A percentile compares a stretch with the other conserved stretches of the same genome.
These are phyloP conservation scores for Lentinula sp. DNA, from an alignment of 768 basidiomycete species.

Conservation along the genomic window DNA sequence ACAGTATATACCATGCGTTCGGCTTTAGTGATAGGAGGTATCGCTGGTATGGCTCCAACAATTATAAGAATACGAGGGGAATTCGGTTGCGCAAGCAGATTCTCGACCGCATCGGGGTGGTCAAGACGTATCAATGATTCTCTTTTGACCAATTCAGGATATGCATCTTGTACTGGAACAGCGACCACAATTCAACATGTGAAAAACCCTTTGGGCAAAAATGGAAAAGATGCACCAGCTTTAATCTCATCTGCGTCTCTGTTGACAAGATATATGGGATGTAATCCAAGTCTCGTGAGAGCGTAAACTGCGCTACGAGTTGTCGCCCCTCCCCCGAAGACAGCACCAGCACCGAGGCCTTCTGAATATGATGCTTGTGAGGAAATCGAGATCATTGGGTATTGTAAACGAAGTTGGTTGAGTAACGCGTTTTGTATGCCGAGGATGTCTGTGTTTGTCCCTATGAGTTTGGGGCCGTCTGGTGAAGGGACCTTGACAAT, in stretches of 20 bases:
- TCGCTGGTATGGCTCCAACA: constrained; percentile 30
- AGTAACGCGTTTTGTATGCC: constrained; percentile 28
- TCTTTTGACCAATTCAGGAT: constrained; percentile 16
- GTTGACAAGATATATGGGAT: constrained; percentile 33
- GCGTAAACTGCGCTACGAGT: constrained; percentile 32
- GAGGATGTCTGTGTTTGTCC: constrained; percentile 31
- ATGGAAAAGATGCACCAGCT: neutral
- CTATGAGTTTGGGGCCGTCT: constrained; percentile 22
- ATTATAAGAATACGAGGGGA: constrained; percentile 22
- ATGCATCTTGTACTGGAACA: constrained; percentile 17
- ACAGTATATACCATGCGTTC: constrained; percentile 29
- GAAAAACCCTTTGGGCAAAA: neutral
- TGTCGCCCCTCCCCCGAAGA: constrained; percentile 33
- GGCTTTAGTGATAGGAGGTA: constrained; percentile 19
- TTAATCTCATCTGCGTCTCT: constrained; percentile 25
- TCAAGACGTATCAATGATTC: constrained; percentile 23
- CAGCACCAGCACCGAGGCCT: constrained; percentile 19
- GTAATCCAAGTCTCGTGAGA: constrained; percentile 48
- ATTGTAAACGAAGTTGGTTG: constrained; percentile 19
- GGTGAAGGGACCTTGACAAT: constrained; percentile 25
- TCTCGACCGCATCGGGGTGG: constrained; percentile 23
- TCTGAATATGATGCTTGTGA: constrained; percentile 16
- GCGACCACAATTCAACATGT: neutral
- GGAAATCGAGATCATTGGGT: constrained; percentile 12
- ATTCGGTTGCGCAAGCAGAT: constrained; percentile 16